Percentiles rank a stretch among this genome's conserved stretches.
phyloP scores from a whole-genome alignment of 306 rosid species.

The barrel medic (Medicago truncatula) region DNA sequence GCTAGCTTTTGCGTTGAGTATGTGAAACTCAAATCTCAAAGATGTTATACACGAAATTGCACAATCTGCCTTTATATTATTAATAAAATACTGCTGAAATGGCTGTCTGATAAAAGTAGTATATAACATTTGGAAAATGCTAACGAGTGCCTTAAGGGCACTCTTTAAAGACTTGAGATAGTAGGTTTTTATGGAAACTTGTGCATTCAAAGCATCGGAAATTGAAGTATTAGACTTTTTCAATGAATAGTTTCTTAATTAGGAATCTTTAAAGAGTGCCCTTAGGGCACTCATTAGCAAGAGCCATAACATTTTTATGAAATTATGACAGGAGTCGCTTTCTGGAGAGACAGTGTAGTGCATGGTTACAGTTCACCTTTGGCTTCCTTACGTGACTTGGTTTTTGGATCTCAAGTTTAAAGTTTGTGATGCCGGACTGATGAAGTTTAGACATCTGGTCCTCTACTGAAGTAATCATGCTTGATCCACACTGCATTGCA shows the following conservation, averaged over 20 bases:
- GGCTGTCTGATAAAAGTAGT: background rate
- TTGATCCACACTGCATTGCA: slow-evolving; percentile 16
- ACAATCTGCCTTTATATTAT: background rate
- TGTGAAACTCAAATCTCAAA: background rate
- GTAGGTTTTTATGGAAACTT: no score
- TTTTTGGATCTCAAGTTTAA: slow-evolving; percentile 43
- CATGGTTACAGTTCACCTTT: slow-evolving; percentile 55
- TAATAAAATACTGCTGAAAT: background rate
- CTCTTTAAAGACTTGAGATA: no score
- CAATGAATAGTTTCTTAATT: no score
- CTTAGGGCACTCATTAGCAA: no score
- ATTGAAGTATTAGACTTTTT: no score
- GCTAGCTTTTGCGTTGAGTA: background rate
- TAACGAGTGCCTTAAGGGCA: no score
- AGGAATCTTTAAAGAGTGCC: no score
- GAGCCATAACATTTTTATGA: background rate
- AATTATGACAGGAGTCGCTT: slow-evolving; percentile 46
- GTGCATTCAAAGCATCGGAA: no score
- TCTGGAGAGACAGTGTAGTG: slow-evolving; percentile 58
- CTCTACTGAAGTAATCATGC: slow-evolving; percentile 10
- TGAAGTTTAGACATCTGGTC: background rate
- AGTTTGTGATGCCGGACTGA: slow-evolving; percentile 21
- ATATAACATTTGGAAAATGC: no score
- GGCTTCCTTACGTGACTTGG: slow-evolving; percentile 48
- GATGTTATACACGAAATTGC: slow-evolving; percentile 7